phyloP scores from a whole-genome alignment of 2,329 filamentous ascomycete species.

The Colletotrichum spaethianum region DNA sequence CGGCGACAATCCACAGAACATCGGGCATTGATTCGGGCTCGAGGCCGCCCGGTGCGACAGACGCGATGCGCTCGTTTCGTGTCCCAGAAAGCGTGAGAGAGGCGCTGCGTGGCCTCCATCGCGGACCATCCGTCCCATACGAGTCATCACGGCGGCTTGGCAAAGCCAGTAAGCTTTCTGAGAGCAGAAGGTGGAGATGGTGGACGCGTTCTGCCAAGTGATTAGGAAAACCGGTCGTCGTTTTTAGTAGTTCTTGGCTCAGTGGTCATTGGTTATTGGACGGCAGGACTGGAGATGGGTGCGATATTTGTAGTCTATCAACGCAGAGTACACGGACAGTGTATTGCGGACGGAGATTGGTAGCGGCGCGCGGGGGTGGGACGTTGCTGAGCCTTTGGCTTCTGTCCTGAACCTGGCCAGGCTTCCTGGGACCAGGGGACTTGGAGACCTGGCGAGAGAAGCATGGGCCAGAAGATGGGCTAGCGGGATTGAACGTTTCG shows the following conservation, averaged over 20 bases:
- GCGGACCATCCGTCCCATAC: slow-evolving; percentile 30
- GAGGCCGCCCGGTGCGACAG: not conserved
- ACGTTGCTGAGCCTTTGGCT: slow-evolving; percentile 8
- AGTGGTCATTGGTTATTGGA: slow-evolving; percentile 15
- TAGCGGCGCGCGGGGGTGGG: slow-evolving; percentile 39
- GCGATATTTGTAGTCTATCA: slow-evolving; percentile 25
- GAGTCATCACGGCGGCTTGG: slow-evolving; percentile 36
- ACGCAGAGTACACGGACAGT: not conserved
- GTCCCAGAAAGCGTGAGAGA: not conserved
- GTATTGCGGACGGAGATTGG: not conserved
- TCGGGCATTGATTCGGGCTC: not conserved
- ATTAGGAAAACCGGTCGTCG: slow-evolving; percentile 18
- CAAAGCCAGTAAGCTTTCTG: slow-evolving; percentile 29
- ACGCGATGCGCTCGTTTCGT: slow-evolving; percentile 9
- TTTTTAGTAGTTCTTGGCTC: slow-evolving; percentile 24
- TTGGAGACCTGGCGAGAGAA: not conserved
- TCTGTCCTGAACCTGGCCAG: not conserved
- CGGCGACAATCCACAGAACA: not conserved
- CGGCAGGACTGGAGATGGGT: not conserved
- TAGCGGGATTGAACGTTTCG: not conserved
- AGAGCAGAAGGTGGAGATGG: slow-evolving; percentile 40
- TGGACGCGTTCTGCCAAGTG: slow-evolving; percentile 27
- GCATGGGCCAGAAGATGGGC: not conserved
- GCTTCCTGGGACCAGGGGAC: not conserved
- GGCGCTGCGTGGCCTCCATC: not conserved